A percentile compares a stretch with the other conserved stretches of the same genome.
Conservation (phyloP, 148 eudicot genomes). For the Chenopodium quinoa region DNA sequence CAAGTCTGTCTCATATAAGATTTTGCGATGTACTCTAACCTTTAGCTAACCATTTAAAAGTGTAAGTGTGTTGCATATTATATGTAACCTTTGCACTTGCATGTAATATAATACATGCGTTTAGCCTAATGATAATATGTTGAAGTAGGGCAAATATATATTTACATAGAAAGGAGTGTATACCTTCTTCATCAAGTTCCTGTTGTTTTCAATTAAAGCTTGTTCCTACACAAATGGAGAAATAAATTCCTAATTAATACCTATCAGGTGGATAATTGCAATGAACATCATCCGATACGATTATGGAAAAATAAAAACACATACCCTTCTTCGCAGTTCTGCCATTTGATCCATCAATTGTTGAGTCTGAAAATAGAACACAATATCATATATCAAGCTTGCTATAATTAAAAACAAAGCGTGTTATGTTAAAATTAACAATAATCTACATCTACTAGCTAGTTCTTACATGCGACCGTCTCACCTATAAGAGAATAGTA, state of each 20-base stretch:
- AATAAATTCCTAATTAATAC: not conserved
- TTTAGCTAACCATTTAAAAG: too few relatives aligned
- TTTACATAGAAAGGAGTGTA: not conserved
- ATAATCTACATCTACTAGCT: too few relatives aligned
- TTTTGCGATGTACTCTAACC: too few relatives aligned
- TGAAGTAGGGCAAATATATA: not conserved
- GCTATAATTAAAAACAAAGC: too few relatives aligned
- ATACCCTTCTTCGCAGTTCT: constrained; percentile 55
- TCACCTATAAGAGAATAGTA: too few relatives aligned
- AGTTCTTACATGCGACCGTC: too few relatives aligned
- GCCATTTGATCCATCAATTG: constrained; percentile 60
- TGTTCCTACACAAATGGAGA: constrained; percentile 42
- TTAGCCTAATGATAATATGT: not conserved
- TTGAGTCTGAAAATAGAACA: constrained; percentile 41
- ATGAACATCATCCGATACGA: not conserved
- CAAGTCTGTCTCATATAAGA: too few relatives aligned
- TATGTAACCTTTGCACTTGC: not conserved
- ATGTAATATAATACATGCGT: not conserved
- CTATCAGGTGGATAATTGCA: not conserved
- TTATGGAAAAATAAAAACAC: not conserved
- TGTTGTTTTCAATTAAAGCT: constrained; percentile 49
- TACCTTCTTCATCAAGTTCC: constrained; percentile 53
- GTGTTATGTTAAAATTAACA: too few relatives aligned
- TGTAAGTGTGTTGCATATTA: too few relatives aligned
- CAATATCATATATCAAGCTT: not conserved